Percentiles rank a stretch among this genome's conserved stretches.
Conservation (phyloP, 192 early-diverging fungal genomes). For the Coemansia sp. region DNA sequence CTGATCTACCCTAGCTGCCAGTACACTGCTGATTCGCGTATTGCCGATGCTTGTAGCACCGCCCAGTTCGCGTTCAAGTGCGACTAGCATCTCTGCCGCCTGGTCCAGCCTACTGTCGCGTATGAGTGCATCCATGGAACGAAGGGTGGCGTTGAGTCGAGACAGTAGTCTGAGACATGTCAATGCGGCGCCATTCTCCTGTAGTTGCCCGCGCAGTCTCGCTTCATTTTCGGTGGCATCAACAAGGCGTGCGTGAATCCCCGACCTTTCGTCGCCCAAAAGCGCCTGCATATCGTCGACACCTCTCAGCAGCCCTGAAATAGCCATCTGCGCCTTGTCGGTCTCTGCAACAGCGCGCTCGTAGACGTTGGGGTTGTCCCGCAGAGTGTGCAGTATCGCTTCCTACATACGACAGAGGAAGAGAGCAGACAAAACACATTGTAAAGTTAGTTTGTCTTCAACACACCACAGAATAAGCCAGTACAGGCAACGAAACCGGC, state of each 20-base stretch:
- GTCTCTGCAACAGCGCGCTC: slow-evolving; percentile 1
- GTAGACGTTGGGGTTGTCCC: slow-evolving; percentile 11
- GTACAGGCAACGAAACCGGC: no score
- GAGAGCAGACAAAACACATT: not conserved
- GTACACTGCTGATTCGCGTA: slow-evolving; percentile 8
- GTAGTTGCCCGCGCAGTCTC: slow-evolving; percentile 3
- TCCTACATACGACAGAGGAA: not conserved
- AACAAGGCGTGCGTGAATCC: slow-evolving; percentile 22
- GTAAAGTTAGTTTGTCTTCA: not conserved
- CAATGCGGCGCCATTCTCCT: slow-evolving; percentile 12
- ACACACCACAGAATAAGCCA: not conserved
- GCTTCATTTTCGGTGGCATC: slow-evolving; percentile 13
- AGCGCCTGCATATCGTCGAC: slow-evolving; percentile 31
- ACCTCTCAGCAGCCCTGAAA: slow-evolving; percentile 22
- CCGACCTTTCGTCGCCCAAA: slow-evolving; percentile 33
- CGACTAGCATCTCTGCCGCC: slow-evolving; percentile 14
- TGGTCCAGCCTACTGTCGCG: not conserved
- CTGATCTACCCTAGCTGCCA: slow-evolving; percentile 11
- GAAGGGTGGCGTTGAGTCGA: slow-evolving; percentile 7
- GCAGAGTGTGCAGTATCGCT: slow-evolving; percentile 8
- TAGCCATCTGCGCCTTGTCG: slow-evolving; percentile 13
- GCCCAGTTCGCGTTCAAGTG: slow-evolving; percentile 3
- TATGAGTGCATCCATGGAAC: slow-evolving; percentile 19
- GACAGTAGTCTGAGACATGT: slow-evolving; percentile 15
- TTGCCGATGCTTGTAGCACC: slow-evolving; percentile 9